Evolutionary conservation across 163 green algal species (phyloP).

Genomic region (Prototheca stagnorum): DNA sequence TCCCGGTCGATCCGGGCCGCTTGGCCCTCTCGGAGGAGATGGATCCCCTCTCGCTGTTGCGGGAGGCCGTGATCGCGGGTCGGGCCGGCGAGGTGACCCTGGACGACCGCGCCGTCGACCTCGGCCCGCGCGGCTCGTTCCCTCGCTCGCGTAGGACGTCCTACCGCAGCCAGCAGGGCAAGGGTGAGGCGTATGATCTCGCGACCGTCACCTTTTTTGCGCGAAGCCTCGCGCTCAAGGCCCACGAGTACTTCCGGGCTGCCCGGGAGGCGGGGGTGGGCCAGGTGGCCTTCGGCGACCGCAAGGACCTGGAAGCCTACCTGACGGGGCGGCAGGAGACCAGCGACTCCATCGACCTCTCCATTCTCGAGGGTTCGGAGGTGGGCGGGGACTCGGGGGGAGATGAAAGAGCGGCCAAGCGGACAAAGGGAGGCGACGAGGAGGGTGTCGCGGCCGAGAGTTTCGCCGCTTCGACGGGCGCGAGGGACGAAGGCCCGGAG

Average conservation of each 20-base stretch:
- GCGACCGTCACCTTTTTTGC: constrained; percentile 34
- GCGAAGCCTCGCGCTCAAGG: constrained; percentile 15
- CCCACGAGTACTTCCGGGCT: constrained; percentile 30
- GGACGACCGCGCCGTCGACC: constrained; percentile 5
- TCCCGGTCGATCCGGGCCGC: not conserved
- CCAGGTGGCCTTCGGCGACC: constrained; percentile 25
- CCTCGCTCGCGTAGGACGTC: constrained; percentile 14
- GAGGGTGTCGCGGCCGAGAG: too few species aligned
- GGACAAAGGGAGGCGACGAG: too few species aligned
- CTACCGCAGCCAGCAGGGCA: constrained; percentile 31
- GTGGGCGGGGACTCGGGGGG: too few species aligned
- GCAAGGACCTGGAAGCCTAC: constrained; percentile 41
- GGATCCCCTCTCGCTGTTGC: constrained; percentile 17
- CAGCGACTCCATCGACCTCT: constrained; percentile 22
- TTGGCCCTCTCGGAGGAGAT: too few species aligned
- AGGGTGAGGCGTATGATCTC: constrained; percentile 33
- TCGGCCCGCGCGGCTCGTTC: constrained; percentile 12
- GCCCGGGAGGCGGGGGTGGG: constrained; percentile 20
- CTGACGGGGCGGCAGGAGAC: constrained; percentile 27
- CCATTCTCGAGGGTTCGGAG: constrained; percentile 6
- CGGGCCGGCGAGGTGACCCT: constrained; percentile 6
- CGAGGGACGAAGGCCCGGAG: too few species aligned
- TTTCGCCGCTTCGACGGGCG: too few species aligned
- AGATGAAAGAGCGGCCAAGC: too few species aligned
- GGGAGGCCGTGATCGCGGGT: constrained; percentile 8